Base-by-base conservation (phyloP, 1,284 basidiomycete genomes). In the Entoloma clypeatum region DNA sequence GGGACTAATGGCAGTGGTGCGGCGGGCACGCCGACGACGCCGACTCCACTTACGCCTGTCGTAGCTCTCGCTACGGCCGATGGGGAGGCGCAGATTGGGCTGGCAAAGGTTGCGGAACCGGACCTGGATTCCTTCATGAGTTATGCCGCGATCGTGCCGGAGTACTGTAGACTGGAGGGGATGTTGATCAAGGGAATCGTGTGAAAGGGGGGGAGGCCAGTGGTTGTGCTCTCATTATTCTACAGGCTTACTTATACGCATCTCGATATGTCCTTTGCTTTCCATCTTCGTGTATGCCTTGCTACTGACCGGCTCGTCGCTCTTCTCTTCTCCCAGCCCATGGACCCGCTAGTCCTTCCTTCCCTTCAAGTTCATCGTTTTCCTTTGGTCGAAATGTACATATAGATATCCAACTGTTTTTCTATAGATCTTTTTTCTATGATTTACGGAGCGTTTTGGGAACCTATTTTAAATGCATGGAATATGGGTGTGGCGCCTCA, bases 91-190 rank as follows among this genome's bases (percentile, higher is more conserved):
- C 83, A 87, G 61, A 66, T 85, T 27, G 86, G 86, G 6, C 62
- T 88, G 32, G 81, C 76, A 29, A 88, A 87, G 61, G 82, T 90
- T 5, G 86, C 87, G 0, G 87, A 90, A 48, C 76, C 85, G 14
- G 87, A 90, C 56, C 65, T 79, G 40, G 87, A 89, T 60, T 79
- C 86, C 46, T 90, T 87, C 64, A 76, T 86, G 76, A 76, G 80
- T 1, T 90, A 90, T 59, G 86, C 86, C 8, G 76, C 83, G 24
- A 83, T 89, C 55, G 82, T 89, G n/a, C 82, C 86, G 10, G 86
- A 90, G 63, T 89, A 77, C 59, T 81, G 75, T 61, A 66, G 86
- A 33, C 62, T 90, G 50, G 86, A 89, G 61, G 73, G 75, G 8
- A 77, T 89, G 74, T 60, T 89, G 32, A 73, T 81, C 52, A 86